A percentile compares a stretch with the other conserved stretches of the same genome.
Conservation (phyloP, 2,329 filamentous ascomycete genomes). For the Tolypocladium cylindrosporum region DNA sequence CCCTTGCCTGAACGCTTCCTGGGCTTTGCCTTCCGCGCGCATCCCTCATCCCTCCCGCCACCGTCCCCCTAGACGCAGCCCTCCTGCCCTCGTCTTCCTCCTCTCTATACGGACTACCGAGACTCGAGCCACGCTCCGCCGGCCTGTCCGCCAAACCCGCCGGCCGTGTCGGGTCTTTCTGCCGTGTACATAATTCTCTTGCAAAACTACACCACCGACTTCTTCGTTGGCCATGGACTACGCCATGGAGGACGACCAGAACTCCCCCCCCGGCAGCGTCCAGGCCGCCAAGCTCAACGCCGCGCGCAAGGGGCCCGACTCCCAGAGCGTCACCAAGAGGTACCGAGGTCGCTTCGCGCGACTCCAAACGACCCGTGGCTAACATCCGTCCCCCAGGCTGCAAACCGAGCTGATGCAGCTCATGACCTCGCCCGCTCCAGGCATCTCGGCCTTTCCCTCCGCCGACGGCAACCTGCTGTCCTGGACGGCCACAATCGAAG, state of each 20-base stretch:
- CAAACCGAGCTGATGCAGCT: conserved; percentile 98
- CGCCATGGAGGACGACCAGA: conserved; percentile 50
- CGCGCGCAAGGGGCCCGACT: conserved; percentile 49
- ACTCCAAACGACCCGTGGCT: neutral
- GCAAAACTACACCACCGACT: neutral
- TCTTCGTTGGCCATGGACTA: conserved; percentile 25
- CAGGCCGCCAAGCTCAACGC: conserved; percentile 52
- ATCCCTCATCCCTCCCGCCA: neutral
- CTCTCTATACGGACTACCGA: neutral
- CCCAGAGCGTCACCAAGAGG: conserved; percentile 71
- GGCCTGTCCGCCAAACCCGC: neutral
- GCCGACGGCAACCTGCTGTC: conserved; percentile 81
- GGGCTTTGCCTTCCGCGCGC: neutral
- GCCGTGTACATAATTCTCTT: neutral
- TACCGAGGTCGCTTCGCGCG: conserved; percentile 20
- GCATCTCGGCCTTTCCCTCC: conserved; percentile 89
- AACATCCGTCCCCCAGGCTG: conserved; percentile 44
- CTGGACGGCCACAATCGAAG: conserved; percentile 91
- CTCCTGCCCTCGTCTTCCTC: neutral
- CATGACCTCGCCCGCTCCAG: conserved; percentile 89
- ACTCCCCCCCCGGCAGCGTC: conserved; percentile 52
- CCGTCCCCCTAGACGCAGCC: neutral
- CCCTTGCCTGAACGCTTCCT: neutral
- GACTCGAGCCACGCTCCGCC: neutral
- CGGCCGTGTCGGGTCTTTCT: neutral